phyloP scores from a whole-genome alignment of 345 rosid species.

The Euphorbia pulcherrima region DNA sequence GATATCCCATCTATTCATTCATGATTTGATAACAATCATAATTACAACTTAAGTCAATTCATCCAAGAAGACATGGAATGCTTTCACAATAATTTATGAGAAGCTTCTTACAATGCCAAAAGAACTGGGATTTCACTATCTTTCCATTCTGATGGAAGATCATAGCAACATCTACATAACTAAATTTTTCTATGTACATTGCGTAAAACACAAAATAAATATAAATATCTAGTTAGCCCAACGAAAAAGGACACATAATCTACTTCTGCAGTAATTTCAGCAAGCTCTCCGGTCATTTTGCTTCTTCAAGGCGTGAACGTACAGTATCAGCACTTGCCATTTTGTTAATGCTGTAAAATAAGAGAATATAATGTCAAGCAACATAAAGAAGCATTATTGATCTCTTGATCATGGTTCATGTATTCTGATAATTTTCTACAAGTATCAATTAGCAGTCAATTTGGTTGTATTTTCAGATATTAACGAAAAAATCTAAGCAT shows the following conservation, averaged over 20 bases:
- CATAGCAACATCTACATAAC: neutral
- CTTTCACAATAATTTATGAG: neutral
- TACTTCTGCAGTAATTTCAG: conserved; percentile 4
- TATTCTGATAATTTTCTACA: neutral
- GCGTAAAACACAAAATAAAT: neutral
- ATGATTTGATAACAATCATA: too few species aligned
- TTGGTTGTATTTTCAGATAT: too few species aligned
- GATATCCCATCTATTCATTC: too few species aligned
- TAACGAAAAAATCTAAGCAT: too few species aligned
- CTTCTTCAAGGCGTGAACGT: conserved; percentile 46
- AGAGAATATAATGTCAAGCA: neutral
- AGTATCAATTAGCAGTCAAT: neutral
- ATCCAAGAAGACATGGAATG: too few species aligned
- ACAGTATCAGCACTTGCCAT: conserved; percentile 43
- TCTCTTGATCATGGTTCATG: neutral
- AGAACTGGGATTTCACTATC: conserved; percentile 2
- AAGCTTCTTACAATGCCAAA: neutral
- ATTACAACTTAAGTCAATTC: neutral
- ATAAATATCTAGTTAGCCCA: conserved; percentile 20
- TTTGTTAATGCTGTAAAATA: conserved; percentile 59
- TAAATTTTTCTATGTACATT: conserved; percentile 1
- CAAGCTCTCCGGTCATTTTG: conserved; percentile 34
- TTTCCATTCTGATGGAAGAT: neutral
- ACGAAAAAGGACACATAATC: neutral
- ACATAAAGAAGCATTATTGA: neutral